Base-by-base conservation (phyloP, 1,139 yeast genomes). In the Diutina sp. region DNA sequence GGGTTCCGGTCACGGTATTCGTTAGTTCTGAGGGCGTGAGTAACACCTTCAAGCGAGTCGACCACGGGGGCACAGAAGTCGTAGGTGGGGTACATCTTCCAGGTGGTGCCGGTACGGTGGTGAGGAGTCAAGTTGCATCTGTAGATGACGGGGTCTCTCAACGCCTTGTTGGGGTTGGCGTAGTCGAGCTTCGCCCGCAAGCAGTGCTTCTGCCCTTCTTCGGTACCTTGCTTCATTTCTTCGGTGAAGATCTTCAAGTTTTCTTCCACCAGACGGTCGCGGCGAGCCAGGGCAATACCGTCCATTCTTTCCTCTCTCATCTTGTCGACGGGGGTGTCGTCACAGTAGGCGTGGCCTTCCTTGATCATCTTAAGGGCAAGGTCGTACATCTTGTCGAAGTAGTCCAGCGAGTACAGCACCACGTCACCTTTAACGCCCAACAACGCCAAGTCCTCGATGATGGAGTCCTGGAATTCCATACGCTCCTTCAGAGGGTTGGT, bases 281-380 rank as follows among this genome's bases (percentile, higher is more conserved):
- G 88, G 77, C 97, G 86, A 55, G 81, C 84, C 57, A 96, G 86
- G 58, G 91, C 85, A 64, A 89, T 86, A 70, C 98, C 99, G 61
- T 90, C 96, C 88, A 89, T 89, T 79, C 99, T 88, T 78, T 93
- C 95, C 68, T 90, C 96, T 77, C 99, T 87, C 98, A 93, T 93
- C 70, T 81, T 79, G 67, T 91, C 98, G 66, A 84, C 82, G 58
- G 90, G 89, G 55, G 98, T 93, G 67, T 93, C 97, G 69, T 93
- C 98, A 78, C 96, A 89, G 76, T 93, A 93, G 55, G 98, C 98
- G 65, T 88, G 85, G 60, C 97, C 98, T 58, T 88, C 96, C 73
- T 88, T 87, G 76, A 93, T 91, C 83, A 91, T 71, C 68, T 87
- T 74, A 58, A 90, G 69, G 59, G 96, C 95, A 61, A 83, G 77